Base-by-base conservation (phyloP, 768 basidiomycete species). In the Agrocybe praecox region DNA sequence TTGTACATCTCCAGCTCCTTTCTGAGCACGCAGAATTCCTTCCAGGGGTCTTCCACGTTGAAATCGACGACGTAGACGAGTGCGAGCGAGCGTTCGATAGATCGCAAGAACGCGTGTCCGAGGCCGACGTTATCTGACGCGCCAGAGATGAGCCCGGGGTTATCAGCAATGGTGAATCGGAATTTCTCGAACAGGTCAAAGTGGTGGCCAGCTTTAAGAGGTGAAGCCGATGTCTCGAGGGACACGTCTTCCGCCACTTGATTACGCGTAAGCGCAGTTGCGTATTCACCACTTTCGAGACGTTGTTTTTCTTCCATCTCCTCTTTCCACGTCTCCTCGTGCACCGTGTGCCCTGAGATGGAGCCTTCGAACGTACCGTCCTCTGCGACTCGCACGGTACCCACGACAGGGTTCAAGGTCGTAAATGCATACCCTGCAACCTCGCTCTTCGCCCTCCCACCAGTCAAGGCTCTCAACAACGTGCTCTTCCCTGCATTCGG, bases 401-500 rank as follows among this genome's bases (percentile, higher is more conserved):
- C 97, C 22, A 98, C 82, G 49, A 97, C 87, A 1, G 96, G 97
- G 61, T 97, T 97, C 34, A 98, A 77, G 1, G 96, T 98, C 18
- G 97, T 98, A 72, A 98, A 98, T 1, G 93, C 89, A 68, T 97
- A 97, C 10, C 86, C 82, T 0, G 95, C 96, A 26, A 98, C 89
- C 64, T 91, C 89, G 6, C 85, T 90, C 68, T 85, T 88, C 11
- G 92, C 90, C 23, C 90, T 80, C 2, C 93, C 88, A 8, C 90
- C 92, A 0, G 96, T 97, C 9, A 98, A 75, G 0, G 94, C 95
- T 18, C 92, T 87, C 4, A 98, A 78, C 2, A 99, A 73, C 0
- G 97, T 98, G 71, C 93, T 96, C 76, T 93, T 92, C 24, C 89
- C 96, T 0, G 92, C 94, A 63, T 98, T 99, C 7, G 97, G 97